Base-by-base conservation (phyloP, 73 alveolate species). In the Paramecium tetraurelia region DNA sequence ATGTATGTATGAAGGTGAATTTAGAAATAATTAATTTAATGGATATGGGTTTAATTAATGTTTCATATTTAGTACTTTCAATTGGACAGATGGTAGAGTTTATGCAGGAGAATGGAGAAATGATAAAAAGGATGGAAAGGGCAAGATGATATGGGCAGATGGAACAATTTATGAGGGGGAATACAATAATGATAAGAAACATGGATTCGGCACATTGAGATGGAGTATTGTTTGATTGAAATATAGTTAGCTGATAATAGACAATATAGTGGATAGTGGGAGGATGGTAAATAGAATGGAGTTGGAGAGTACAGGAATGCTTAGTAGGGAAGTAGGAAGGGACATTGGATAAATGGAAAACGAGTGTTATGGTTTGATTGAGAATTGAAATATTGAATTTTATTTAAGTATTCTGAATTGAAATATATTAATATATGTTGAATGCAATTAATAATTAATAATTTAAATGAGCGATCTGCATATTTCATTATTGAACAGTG, bases 91-190 rank as follows among this genome's bases (percentile, higher is more conserved):
- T 84, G 99, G 97, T n/a, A 93, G 95, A 92, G 58, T 33, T 36
- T 96, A 96, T 86, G 92, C 85, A 59, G 99, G 99, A 24, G 96
- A 95, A 27, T 96, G 94, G 97, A 59, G 85, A 46, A 85, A 96
- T 57, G 93, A 95, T 88, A 70, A 77, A 20, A 96, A 85, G 92
- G 86, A 92, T 59, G 99, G 99, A 53, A 92, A 93, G 57, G 99
- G 98, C 18, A 92, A 16, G 16, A 76, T 83, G 92, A 20, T 16
- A 3, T 93, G 94, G 94, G 6, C 40, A 7, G 95, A 93, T 93
- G 96, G 96, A 8, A 76, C 93, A 10, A 35, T 31, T 22, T 92
- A 93, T 93, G 96, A 93, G 2, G 95, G 95, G 12, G 96, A 92
- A 35, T 93, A 85, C 35, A 18, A 36, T 22, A 69, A 85, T 59